Percentiles rank a stretch among this genome's conserved stretches.
Evolutionary conservation across 441 rosid genomes (phyloP).

Genomic region (Bruguiera hainesii): DNA sequence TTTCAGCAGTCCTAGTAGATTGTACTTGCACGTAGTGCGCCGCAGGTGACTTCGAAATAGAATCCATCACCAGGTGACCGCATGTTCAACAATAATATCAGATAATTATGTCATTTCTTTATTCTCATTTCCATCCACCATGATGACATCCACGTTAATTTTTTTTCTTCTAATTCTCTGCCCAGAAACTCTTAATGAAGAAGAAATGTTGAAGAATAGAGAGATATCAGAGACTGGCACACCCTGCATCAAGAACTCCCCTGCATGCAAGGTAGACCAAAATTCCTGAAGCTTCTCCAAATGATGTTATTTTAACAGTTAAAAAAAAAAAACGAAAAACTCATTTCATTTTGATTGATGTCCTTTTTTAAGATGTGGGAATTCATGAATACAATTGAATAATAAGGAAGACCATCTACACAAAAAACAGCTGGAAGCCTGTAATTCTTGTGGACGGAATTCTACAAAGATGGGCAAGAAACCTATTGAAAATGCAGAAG

Average conservation of each 20-base stretch:
- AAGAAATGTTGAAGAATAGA: not conserved
- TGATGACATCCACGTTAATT: not conserved
- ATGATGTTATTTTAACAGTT: slow-evolving; percentile 32
- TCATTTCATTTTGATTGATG: not conserved
- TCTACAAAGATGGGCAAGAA: slow-evolving; percentile 2
- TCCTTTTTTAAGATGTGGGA: not conserved
- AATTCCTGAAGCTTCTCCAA: slow-evolving; percentile 59
- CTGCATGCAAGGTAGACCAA: slow-evolving; percentile 63
- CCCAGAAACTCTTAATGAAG: no score
- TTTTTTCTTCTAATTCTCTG: not conserved
- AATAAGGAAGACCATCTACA: slow-evolving; percentile 2
- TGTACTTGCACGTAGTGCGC: no score
- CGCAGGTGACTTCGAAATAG: not conserved
- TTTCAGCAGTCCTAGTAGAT: no score
- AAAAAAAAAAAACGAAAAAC: not conserved
- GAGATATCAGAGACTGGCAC: not conserved
- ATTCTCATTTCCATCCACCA: not conserved
- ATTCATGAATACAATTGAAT: slow-evolving; percentile 2
- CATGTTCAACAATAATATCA: not conserved
- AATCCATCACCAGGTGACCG: not conserved
- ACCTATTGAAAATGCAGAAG: not conserved
- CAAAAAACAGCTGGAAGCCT: not conserved
- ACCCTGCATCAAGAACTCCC: slow-evolving; percentile 3
- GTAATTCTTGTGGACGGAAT: not conserved
- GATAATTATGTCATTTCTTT: not conserved